A percentile compares a stretch with the other conserved stretches of the same genome.
Evolutionary conservation across 129 eudicot species (phyloP).

Genomic region (Lonicera japonica): DNA sequence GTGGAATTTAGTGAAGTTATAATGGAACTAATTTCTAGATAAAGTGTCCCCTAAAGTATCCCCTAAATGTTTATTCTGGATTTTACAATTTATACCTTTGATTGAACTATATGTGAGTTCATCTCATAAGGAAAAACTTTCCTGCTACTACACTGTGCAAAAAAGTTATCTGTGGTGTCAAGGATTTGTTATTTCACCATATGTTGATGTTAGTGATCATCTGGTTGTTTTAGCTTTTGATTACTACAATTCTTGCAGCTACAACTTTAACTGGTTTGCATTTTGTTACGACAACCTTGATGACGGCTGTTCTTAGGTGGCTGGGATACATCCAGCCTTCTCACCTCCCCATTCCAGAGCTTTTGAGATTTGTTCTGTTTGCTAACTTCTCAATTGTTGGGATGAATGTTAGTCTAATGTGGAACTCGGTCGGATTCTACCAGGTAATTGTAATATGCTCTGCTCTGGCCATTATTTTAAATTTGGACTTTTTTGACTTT

Average conservation of each 20-base stretch:
- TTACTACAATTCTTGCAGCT: slow-evolving; percentile 40
- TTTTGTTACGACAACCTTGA: slow-evolving; percentile 69
- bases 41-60: no score
- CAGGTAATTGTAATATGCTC: slow-evolving; percentile 34
- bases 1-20: no score
- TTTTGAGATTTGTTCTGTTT: slow-evolving; percentile 55
- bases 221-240: slow-evolving; percentile 5
- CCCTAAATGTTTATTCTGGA: no score
- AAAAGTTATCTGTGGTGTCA: no score
- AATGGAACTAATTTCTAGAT: no score
- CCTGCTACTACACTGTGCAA: no score
- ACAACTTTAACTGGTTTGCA: slow-evolving; percentile 84
- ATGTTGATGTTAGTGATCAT: not conserved
- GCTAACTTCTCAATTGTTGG: slow-evolving; percentile 91
- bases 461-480: not conserved
- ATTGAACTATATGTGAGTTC: no score
- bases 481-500: not conserved
- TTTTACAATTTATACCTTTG: no score
- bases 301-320: slow-evolving; percentile 69
- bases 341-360: slow-evolving; percentile 57
- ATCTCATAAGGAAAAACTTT: no score
- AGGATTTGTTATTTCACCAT: no score
- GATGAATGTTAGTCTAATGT: slow-evolving; percentile 87
- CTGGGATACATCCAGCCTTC: slow-evolving; percentile 76
- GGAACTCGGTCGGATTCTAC: slow-evolving; percentile 89